phyloP scores from a whole-genome alignment of 768 basidiomycete species.

The Auricularia auricula-judae region DNA sequence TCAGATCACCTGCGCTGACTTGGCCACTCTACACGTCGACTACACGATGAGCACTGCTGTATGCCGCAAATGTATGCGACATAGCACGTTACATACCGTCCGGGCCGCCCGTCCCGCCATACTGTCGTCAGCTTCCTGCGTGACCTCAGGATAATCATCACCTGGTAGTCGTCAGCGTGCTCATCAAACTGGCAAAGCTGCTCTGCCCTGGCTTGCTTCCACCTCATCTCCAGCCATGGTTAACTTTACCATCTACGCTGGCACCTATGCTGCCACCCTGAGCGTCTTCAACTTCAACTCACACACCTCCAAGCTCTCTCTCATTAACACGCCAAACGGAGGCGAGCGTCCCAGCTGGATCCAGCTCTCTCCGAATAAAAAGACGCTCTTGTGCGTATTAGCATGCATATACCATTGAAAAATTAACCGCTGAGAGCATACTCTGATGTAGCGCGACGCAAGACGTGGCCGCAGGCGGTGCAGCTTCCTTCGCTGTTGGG shows the following conservation, averaged over 20 bases:
- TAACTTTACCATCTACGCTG: slow-evolving; percentile 56
- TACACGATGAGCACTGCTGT: too few relatives aligned
- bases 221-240: slow-evolving; percentile 34
- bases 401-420: background rate
- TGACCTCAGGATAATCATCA: too few relatives aligned
- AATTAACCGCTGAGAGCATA: background rate
- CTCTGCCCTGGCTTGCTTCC: background rate
- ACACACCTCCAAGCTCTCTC: slow-evolving; percentile 33
- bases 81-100: too few relatives aligned
- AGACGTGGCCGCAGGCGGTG: slow-evolving; percentile 3
- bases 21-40: too few relatives aligned
- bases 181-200: background rate
- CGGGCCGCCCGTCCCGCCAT: too few relatives aligned
- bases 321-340: slow-evolving; percentile 22
- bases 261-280: slow-evolving; percentile 50
- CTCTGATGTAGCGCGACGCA: background rate
- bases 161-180: too few relatives aligned
- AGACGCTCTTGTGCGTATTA: background rate
- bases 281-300: slow-evolving; percentile 54
- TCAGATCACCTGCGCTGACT: too few relatives aligned
- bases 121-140: too few relatives aligned
- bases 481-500: background rate
- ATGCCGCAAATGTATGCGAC: too few relatives aligned
- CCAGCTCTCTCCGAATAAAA: background rate
- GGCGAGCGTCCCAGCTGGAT: slow-evolving; percentile 1